Conservation (phyloP, 2,329 filamentous ascomycete species). For the Exophiala aquamarina region DNA sequence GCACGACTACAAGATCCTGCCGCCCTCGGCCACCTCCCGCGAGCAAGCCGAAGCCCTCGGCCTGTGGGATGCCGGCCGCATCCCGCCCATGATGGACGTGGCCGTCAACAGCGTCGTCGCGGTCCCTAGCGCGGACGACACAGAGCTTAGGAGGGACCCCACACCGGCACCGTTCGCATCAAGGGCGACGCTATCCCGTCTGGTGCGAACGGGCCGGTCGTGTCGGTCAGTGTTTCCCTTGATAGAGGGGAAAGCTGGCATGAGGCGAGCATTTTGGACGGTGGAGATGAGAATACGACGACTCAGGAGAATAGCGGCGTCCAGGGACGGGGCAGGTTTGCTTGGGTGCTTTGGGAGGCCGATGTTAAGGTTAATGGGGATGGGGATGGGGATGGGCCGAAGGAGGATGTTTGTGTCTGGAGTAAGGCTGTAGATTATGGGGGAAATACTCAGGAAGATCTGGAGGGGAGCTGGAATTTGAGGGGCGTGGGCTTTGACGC, state of each 20-base stretch:
- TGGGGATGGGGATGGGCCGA: too few relatives aligned
- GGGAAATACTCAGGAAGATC: slow-evolving; percentile 51
- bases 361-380: slow-evolving; percentile 41
- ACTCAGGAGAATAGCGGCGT: not conserved
- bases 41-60: slow-evolving; percentile 31
- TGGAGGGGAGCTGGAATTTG: slow-evolving; percentile 54
- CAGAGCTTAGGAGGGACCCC: slow-evolving; percentile 35
- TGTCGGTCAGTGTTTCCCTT: slow-evolving; percentile 53
- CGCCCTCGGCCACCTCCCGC: slow-evolving; percentile 51
- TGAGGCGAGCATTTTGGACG: slow-evolving; percentile 42
- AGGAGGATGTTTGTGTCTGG: slow-evolving; percentile 44
- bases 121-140: slow-evolving; percentile 45
- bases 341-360: slow-evolving; percentile 57
- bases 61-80: slow-evolving; percentile 47
- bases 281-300: slow-evolving; percentile 19
- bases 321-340: too few relatives aligned
- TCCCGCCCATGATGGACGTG: slow-evolving; percentile 54
- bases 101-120: slow-evolving; percentile 57
- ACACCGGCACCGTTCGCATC: slow-evolving; percentile 43
- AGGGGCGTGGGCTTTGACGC: slow-evolving; percentile 61
- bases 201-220: slow-evolving; percentile 53
- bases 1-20: slow-evolving; percentile 59
- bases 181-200: slow-evolving; percentile 57
- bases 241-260: slow-evolving; percentile 53
- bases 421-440: slow-evolving; percentile 55